Evolutionary conservation across 306 rosid species (phyloP).

Genomic region (Canavalia ensiformis): DNA sequence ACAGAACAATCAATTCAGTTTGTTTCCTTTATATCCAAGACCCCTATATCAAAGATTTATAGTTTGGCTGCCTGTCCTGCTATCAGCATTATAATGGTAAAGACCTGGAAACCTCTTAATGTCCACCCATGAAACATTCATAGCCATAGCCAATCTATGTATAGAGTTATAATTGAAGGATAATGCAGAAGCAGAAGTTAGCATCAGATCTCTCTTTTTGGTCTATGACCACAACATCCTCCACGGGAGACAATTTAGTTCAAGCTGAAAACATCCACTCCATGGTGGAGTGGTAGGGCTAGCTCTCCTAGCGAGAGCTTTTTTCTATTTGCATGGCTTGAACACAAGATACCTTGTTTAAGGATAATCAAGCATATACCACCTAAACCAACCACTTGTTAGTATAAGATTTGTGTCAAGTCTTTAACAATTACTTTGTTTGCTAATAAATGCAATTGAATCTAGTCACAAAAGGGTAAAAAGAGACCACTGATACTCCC

Average conservation of each 20-base stretch:
- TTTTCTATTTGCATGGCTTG: too few species aligned
- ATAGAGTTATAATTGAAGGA: neutral
- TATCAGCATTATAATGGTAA: neutral
- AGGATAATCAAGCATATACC: too few species aligned
- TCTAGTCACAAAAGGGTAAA: neutral
- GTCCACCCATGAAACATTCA: slow-evolving; percentile 4
- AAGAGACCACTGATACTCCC: neutral
- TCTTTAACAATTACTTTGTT: too few species aligned
- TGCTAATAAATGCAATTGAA: neutral
- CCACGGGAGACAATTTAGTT: too few species aligned
- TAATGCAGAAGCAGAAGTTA: neutral
- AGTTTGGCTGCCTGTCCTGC: neutral
- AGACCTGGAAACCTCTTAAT: slow-evolving; percentile 18
- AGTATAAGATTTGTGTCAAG: too few species aligned
- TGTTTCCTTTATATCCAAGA: neutral
- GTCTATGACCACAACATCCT: neutral
- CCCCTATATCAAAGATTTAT: neutral
- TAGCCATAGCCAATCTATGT: neutral
- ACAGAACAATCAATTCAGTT: slow-evolving; percentile 17
- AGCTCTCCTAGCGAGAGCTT: too few species aligned
- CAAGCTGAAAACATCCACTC: too few species aligned
- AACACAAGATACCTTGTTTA: too few species aligned
- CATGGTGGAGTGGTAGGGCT: too few species aligned
- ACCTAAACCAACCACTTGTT: too few species aligned
- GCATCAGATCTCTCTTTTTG: neutral